These are phyloP conservation scores for Paxillus ammoniavirescens DNA, from an alignment of 768 basidiomycete genomes.

Conservation along the genomic window DNA sequence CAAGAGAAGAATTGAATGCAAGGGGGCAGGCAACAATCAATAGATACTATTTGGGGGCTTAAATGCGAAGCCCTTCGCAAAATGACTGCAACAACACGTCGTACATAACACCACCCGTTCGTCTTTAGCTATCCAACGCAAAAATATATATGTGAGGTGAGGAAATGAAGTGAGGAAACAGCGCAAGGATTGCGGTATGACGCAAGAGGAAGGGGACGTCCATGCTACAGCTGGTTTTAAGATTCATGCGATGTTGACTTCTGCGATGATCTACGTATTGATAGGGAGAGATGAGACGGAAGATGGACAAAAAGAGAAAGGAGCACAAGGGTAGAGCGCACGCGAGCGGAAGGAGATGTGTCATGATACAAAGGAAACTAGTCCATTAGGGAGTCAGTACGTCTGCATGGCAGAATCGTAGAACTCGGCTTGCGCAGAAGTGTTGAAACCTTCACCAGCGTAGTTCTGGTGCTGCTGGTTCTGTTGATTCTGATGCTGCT, in stretches of 20 bases:
- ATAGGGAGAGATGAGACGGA: neutral
- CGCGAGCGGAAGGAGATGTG: neutral
- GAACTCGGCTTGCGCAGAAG: conserved; percentile 25
- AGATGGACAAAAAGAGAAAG: neutral
- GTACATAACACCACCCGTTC: neutral
- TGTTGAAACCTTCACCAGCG: conserved; percentile 10
- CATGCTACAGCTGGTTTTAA: neutral
- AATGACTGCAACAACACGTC: neutral
- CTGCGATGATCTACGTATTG: neutral
- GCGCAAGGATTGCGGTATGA: neutral
- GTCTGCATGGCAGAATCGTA: conserved; percentile 38
- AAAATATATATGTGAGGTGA: conserved; percentile 1
- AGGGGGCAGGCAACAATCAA: neutral
- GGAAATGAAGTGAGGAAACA: neutral
- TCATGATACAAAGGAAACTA: neutral
- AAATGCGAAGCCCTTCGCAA: conserved; percentile 42
- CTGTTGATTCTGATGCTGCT: conserved; percentile 21
- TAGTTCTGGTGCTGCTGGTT: conserved; percentile 22
- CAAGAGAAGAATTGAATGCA: neutral
- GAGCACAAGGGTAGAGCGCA: neutral
- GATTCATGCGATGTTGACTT: neutral
- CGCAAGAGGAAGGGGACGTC: neutral
- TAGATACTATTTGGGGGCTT: conserved; percentile 31
- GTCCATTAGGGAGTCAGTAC: conserved; percentile 15
- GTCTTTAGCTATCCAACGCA: neutral